A percentile compares a stretch with the other conserved stretches of the same genome.
Conservation (phyloP, 108 stramenopile genomes). For the Chaetoceros tenuissimus region DNA sequence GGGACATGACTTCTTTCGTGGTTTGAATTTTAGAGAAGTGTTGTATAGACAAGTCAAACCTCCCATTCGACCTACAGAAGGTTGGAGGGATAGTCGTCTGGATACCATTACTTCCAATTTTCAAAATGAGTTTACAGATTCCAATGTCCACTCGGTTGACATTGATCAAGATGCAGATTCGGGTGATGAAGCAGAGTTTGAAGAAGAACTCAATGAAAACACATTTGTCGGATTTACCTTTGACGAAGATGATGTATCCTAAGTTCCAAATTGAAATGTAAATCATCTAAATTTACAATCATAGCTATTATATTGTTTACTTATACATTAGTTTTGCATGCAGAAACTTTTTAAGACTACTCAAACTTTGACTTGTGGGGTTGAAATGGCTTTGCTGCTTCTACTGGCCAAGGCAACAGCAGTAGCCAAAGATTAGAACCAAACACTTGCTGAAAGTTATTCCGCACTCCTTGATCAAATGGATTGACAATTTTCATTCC, state of each 20-base stretch:
- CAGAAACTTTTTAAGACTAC: no score
- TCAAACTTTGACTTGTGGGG: no score
- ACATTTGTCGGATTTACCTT: slow-evolving; percentile 82
- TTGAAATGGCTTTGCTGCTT: no score
- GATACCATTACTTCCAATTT: slow-evolving; percentile 85
- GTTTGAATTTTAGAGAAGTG: slow-evolving; percentile 67
- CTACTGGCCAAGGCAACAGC: no score
- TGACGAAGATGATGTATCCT: slow-evolving; percentile 51
- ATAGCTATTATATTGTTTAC: no score
- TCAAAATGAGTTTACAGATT: slow-evolving; percentile 77
- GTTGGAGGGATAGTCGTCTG: slow-evolving; percentile 65
- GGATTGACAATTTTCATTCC: no score
- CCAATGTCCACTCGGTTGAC: slow-evolving; percentile 69
- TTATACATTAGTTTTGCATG: no score
- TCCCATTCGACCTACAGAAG: slow-evolving; percentile 85
- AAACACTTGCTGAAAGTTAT: no score
- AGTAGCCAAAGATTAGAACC: no score
- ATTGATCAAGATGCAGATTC: slow-evolving; percentile 35
- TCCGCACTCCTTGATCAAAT: no score
- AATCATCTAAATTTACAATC: no score
- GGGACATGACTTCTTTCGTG: slow-evolving; percentile 79
- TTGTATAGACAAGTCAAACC: slow-evolving; percentile 63
- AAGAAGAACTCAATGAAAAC: slow-evolving; percentile 57
- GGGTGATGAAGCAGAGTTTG: slow-evolving; percentile 28
- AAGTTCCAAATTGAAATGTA: no score